Evolutionary conservation across 1,139 yeast species (phyloP), one percentile per base, ranked within the genome.

Genomic region (Geotrichum macrosporum): DNA sequence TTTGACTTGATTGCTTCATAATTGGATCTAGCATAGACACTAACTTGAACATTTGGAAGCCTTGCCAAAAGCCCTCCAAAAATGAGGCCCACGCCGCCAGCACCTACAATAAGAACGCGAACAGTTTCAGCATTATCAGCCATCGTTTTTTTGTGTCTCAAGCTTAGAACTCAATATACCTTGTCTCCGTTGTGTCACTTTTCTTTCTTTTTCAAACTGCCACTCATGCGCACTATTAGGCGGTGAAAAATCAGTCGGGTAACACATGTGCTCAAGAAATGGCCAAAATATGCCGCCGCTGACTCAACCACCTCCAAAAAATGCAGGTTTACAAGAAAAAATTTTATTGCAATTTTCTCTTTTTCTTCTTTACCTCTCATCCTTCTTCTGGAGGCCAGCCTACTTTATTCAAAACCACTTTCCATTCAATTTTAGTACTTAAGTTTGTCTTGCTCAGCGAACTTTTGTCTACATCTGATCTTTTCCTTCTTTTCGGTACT

Each of bases 61-160:
- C 34, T 16, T 16, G 35, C 29, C 13, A 55, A 37, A 19, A 44
- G 35, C 31, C 47, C 44, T 4, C 50, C 56, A 32, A 41, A 54
- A 9, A 52, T 46, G 10, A 55, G 44, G 21, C 58, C 59, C 9
- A 56, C 56, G n/a, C 54, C 58, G 5, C 58, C 59, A 2, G 57
- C 57, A 12, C 59, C 58, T 6, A 54, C 55, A 6, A 56, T 36
- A 15, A 53, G 44, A n/a, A 50, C 35, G 8, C 46, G 40, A 19
- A 30, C 21, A 13, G 18, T 30, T 13, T 10, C 20, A 31, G 33
- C 16, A 18, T 13, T 26, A n/a, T n/a, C n/a, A n/a, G n/a, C n/a
- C n/a, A n/a, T n/a, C n/a, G n/a, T n/a, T n/a, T n/a, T n/a, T n/a
- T n/a, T n/a, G n/a, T n/a, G n/a, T n/a, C n/a, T n/a, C n/a, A n/a